Percentiles rank a stretch among this genome's conserved stretches.
phyloP scores from a whole-genome alignment of 805 yeast genomes.

The Ogataea pilisensis region DNA sequence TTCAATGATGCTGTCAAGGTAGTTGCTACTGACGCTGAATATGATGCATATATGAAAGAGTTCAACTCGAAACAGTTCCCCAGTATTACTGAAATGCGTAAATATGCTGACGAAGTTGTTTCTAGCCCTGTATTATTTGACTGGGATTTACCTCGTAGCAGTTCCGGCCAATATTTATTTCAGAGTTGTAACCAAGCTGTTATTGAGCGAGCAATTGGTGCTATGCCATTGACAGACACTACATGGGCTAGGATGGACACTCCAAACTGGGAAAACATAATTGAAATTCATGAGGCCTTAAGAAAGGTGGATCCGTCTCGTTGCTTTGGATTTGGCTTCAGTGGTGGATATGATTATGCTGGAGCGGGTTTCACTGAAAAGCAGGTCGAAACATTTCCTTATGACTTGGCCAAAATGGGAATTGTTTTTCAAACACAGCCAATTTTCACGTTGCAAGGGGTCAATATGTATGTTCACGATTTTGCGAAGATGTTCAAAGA shows the following conservation, averaged over 20 bases:
- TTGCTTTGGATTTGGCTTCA: slow-evolving; percentile 56
- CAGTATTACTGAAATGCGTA: slow-evolving; percentile 18
- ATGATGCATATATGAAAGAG: slow-evolving; percentile 3
- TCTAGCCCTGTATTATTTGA: slow-evolving; percentile 40
- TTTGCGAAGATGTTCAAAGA: slow-evolving; percentile 45
- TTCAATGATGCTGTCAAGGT: slow-evolving; percentile 46
- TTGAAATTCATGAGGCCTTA: slow-evolving; percentile 41
- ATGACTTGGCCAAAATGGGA: slow-evolving; percentile 53
- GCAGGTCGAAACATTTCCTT: slow-evolving; percentile 44
- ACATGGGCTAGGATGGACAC: slow-evolving; percentile 62
- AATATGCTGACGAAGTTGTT: slow-evolving; percentile 18
- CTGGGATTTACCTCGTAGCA: slow-evolving; percentile 58
- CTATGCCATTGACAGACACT: slow-evolving; percentile 56
- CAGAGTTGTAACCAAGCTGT: slow-evolving; percentile 50
- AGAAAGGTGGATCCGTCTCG: slow-evolving; percentile 46
- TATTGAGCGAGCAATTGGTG: slow-evolving; percentile 47
- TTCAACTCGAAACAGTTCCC: slow-evolving; percentile 15
- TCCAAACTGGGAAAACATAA: slow-evolving; percentile 51
- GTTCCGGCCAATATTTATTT: slow-evolving; percentile 52
- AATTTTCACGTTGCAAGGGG: slow-evolving; percentile 53
- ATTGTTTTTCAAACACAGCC: slow-evolving; percentile 48
- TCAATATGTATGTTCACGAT: slow-evolving; percentile 48
- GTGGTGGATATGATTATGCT: slow-evolving; percentile 60
- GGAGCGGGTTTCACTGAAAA: slow-evolving; percentile 49
- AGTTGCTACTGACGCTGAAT: slow-evolving; percentile 24